phyloP scores from a whole-genome alignment of 139 green algal species.

The Mychonastes homosphaera region DNA sequence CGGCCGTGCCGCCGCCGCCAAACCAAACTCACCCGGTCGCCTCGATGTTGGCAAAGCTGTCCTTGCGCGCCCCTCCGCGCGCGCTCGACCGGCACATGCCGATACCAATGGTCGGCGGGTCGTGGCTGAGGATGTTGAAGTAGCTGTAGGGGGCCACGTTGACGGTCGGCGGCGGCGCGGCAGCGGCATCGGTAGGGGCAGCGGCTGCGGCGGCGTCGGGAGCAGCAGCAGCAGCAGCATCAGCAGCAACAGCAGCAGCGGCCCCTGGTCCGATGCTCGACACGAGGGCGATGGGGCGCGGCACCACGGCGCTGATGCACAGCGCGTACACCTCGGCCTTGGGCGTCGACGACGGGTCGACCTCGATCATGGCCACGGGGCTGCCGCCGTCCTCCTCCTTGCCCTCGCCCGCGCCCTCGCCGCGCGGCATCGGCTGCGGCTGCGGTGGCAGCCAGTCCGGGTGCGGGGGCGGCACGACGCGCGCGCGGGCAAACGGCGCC shows the following conservation, averaged over 20 bases:
- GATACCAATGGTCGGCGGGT: constrained; percentile 59
- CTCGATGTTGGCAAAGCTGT: constrained; percentile 84
- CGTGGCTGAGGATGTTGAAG: constrained; percentile 75
- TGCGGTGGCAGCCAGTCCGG: constrained; percentile 38
- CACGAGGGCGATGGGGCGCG: constrained; percentile 75
- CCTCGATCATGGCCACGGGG: constrained; percentile 9
- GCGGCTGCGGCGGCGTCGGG: constrained; percentile 5
- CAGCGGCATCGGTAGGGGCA: constrained; percentile 1
- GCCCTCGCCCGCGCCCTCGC: too few species aligned
- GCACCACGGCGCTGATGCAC: constrained; percentile 69
- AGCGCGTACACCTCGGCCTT: constrained; percentile 48
- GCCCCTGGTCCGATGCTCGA: constrained; percentile 38
- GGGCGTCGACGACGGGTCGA: constrained; percentile 19
- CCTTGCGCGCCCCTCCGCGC: constrained; percentile 56
- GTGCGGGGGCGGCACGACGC: constrained; percentile 31
- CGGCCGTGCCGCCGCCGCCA: too few species aligned
- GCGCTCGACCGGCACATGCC: constrained; percentile 29
- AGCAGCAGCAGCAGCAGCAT: background rate
- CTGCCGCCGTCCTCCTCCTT: too few species aligned
- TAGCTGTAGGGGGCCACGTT: constrained; percentile 85
- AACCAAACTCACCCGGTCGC: constrained; percentile 56
- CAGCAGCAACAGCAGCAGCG: background rate
- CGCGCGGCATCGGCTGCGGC: constrained; percentile 30
- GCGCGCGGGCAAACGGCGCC: too few species aligned
- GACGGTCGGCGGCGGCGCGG: constrained; percentile 5